Percentiles rank a stretch among this genome's conserved stretches.
Evolutionary conservation across 495 filamentous ascomycete species (phyloP).

Genomic region (Penicillium silybi): DNA sequence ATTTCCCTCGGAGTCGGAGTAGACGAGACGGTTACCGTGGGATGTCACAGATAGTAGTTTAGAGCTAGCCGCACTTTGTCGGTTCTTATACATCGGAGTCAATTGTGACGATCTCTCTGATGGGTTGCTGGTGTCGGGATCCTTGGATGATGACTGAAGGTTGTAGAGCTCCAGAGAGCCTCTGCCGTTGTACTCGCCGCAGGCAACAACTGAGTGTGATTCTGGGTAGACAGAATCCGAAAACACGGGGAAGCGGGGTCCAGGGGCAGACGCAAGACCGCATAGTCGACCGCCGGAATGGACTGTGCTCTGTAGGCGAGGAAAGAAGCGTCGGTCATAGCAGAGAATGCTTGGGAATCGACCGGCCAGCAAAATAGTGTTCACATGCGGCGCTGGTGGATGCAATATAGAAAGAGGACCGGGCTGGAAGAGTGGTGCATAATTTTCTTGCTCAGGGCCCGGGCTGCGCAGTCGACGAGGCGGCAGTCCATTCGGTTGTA

Average conservation of each 20-base stretch:
- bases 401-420: conserved; percentile 81
- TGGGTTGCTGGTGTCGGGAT: conserved; percentile 12
- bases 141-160: conserved; percentile 37
- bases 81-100: conserved; percentile 59
- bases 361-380: conserved; percentile 61
- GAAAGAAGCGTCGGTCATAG: conserved; percentile 86
- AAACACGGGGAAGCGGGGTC: conserved; percentile 49
- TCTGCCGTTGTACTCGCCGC: conserved; percentile 92
- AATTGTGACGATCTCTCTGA: conserved; percentile 34
- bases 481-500: conserved; percentile 37
- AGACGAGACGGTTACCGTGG: conserved; percentile 81
- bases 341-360: conserved; percentile 86
- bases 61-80: conserved; percentile 74
- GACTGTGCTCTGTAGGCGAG: conserved; percentile 69
- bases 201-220: conserved; percentile 68
- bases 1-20: conserved; percentile 77
- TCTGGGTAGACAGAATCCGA: conserved; percentile 48
- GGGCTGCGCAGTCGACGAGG: conserved; percentile 45
- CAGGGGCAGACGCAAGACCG: conserved; percentile 69
- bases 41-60: conserved; percentile 81
- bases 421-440: conserved; percentile 75
- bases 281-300: conserved; percentile 81
- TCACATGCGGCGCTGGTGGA: conserved; percentile 52
- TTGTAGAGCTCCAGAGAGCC: conserved; percentile 88
- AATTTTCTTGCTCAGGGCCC: conserved; percentile 39